Base-by-base conservation (phyloP, 1,139 yeast species). In the Sugiyamaella sp. region DNA sequence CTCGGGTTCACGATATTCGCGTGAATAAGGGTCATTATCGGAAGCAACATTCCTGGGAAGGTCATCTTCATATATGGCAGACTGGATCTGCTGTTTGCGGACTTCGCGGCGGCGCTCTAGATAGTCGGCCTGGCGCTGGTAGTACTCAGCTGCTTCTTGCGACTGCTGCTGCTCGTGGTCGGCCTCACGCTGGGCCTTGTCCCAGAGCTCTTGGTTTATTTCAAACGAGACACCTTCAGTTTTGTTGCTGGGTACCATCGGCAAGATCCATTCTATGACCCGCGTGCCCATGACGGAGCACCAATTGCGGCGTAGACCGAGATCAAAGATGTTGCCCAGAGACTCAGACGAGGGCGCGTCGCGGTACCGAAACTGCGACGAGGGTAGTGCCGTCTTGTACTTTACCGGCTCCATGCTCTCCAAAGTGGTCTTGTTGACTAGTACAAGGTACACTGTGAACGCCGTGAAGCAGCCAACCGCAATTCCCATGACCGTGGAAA, bases 221-320 rank as follows among this genome's bases (percentile, higher is more conserved):
- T 71, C 71, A 56, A 69, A 72, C 20, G 60, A 53, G 3, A 64
- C 59, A 4, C 75, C 75, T 41, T 65, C 52, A 9, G 65, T 57
- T 41, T 51, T 40, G 33, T 58, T 56, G 6, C 16, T 9, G 12
- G 63, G 58, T n/a, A 50, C 49, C 2, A 86, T 64, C 0, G 99
- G 98, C 0, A 90, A 65, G 2, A 85, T 33, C 97, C 97, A 90
- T 57, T 83, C 82, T 17, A 60, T 52, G 79, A 82, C 76, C 1
- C 71, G 67, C 1, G 68, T 60, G 0, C 99, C 99, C 95, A 93
- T 85, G 1, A 89, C 79, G 14, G 79, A 76, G 17, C 67, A 60
- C 86, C 91, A 84, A 67, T 93, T 93, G 4, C 63, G 66, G 24
- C 64, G 65, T 53, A 64, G 66, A 0, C 97, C 97, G 40, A 93